Base-by-base conservation (phyloP, 192 early-diverging fungal genomes). In the Coemansia sp. region DNA sequence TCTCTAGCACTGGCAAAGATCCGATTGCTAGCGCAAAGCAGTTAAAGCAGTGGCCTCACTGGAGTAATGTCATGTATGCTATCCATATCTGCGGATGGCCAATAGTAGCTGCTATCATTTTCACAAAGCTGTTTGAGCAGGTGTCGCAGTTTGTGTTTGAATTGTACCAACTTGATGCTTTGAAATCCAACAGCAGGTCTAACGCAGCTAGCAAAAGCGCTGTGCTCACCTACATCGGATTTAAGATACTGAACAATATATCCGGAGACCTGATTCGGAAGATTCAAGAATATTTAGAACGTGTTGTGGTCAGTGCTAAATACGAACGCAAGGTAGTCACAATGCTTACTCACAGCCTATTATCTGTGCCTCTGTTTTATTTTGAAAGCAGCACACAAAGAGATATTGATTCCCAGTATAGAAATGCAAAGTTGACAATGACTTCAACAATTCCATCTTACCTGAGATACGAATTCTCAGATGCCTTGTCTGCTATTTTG, bases 1-100 rank as follows among this genome's bases (percentile, higher is more conserved):
- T 7, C 45, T 12, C 20, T 48, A 9, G 1, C 11, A 14, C 20
- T 18, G 11, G 1, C 2, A 2, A 7, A 20, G 45, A 48, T 21
- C 3, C 8, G 0, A 23, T 25, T 25, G 11, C 20, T 3, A 25
- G 9, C 20, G 20, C 45, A 21, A 48, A 48, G 7, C 7, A 0
- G 0, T 9, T 21, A 48, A 48, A 48, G 45, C 45, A 48, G 11
- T 48, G 48, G 62, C 12, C 62, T 8, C 23, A 39, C n/a, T 88
- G 87, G 86, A 68, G 86, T 28, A 79, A 80, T n/a, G n/a, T n/a
- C n/a, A n/a, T n/a, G n/a, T n/a, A n/a, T n/a, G n/a, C n/a, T n/a
- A n/a, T n/a, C n/a, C 55, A n/a, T 52, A 34, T 42, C 18, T 42
- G 20, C 43, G 52, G 64, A 7, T 6, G 42, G 1, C 23, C 36